Evolutionary conservation across 192 early-diverging fungal genomes (phyloP).

Genomic region (Coemansia sp.): DNA sequence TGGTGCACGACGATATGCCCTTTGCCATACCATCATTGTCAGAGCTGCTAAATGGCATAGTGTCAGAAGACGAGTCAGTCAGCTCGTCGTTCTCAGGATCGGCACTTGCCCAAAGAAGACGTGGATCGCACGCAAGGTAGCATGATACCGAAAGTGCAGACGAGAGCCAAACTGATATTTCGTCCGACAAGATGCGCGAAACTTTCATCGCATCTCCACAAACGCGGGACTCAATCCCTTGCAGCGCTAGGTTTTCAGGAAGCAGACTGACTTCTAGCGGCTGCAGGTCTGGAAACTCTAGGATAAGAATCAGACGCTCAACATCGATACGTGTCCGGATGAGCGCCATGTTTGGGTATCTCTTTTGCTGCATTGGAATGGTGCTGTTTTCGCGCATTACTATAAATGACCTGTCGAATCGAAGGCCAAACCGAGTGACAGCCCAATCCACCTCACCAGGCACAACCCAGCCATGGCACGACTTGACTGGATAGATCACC

Average conservation of each 20-base stretch:
- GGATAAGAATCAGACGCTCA: conserved; percentile 45
- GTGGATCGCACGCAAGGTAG: conserved; percentile 53
- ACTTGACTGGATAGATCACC: conserved; percentile 76
- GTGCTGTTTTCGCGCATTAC: conserved; percentile 47
- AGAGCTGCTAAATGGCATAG: neutral
- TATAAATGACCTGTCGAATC: conserved; percentile 43
- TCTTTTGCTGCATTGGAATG: conserved; percentile 67
- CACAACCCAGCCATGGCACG: conserved; percentile 64
- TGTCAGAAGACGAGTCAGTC: neutral
- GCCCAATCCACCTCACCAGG: conserved; percentile 29
- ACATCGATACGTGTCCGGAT: conserved; percentile 57
- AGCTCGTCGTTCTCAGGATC: neutral
- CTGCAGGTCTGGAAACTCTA: conserved; percentile 40
- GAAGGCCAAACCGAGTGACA: conserved; percentile 37
- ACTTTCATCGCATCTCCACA: conserved; percentile 30
- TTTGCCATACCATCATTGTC: neutral
- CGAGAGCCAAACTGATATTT: conserved; percentile 53
- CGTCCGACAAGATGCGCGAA: conserved; percentile 24
- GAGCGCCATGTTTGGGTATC: conserved; percentile 63
- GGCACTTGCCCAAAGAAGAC: conserved; percentile 11
- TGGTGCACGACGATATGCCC: neutral
- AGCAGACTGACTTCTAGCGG: conserved; percentile 38
- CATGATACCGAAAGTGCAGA: conserved; percentile 50
- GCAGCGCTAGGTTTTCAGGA: conserved; percentile 22
- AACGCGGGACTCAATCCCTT: conserved; percentile 26